Conservation (phyloP, 441 rosid genomes). For the Monsonia emarginata region DNA sequence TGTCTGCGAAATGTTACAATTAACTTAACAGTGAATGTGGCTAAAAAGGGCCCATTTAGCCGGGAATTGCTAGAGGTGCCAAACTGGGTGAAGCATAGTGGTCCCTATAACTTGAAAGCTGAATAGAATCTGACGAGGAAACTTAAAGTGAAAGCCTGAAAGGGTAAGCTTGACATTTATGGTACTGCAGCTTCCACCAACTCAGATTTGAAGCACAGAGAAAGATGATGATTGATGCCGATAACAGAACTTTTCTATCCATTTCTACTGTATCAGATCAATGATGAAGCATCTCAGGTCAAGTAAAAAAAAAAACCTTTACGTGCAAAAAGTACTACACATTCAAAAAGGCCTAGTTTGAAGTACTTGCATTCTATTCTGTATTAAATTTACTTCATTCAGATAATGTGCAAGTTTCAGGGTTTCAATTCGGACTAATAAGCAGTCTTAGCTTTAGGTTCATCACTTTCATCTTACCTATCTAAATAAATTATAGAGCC, state of each 20-base stretch:
- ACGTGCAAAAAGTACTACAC: neutral
- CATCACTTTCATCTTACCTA: too few relatives aligned
- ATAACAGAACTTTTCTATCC: neutral
- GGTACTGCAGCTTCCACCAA: neutral
- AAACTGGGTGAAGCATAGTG: neutral
- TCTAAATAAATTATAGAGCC: too few relatives aligned
- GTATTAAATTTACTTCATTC: neutral
- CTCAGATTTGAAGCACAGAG: neutral
- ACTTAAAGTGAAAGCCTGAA: neutral
- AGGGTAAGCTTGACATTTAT: neutral
- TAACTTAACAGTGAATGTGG: neutral
- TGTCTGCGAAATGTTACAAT: neutral
- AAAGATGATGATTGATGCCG: neutral
- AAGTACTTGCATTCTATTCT: neutral
- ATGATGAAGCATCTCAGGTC: neutral
- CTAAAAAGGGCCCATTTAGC: neutral
- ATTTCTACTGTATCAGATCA: neutral
- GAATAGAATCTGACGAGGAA: neutral
- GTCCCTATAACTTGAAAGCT: neutral
- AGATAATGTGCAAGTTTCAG: neutral
- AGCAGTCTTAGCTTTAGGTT: neutral
- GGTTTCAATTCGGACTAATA: neutral
- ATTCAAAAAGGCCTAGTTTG: neutral
- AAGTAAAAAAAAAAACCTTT: neutral
- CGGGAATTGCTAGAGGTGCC: neutral